Evolutionary conservation across 805 yeast genomes (phyloP), one percentile per base, ranked within the genome.

Genomic region (Candida insectorum): DNA sequence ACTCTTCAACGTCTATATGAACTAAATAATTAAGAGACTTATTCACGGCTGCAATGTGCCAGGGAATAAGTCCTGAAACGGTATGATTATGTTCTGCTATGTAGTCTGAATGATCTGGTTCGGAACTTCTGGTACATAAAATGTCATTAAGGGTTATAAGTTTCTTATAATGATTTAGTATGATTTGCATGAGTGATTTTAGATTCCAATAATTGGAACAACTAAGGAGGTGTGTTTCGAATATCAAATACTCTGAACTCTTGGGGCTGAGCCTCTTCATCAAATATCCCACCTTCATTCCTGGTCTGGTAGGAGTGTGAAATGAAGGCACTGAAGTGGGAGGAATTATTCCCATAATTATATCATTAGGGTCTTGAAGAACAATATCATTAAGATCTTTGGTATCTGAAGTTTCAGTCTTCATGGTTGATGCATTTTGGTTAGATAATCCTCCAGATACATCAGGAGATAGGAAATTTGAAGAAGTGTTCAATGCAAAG

Each of bases 21-120:
- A 76, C 74, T 36, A 84, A 54, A 31, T 70, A 71, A 30, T 70
- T 75, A 48, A 84, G 55, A 43, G 76, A 64, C 45, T 78, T 81
- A 19, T 74, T 67, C 8, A 85, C 93, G 0, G 87, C 79, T 10
- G 73, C 56, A 16, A 84, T 69, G 52, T 85, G 91, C 81, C 88
- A 81, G 16, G 94, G 94, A 2, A 78, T 63, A 24, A 79, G 56
- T 0, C 73, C 60, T 1, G 31, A 30, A n/a, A n/a, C n/a, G n/a
- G n/a, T n/a, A n/a, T n/a, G n/a, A n/a, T n/a, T n/a, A n/a, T n/a
- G n/a, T n/a, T n/a, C n/a, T 2, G 32, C 33, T 7, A 43, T 41
- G 26, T 37, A 48, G 10, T 39, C 31, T 18, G 34, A 27, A 11
- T 26, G 17, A 3, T 37, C 27, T 4, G 19, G 24, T 10, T 21